Percentiles rank a stretch among this genome's conserved stretches.
phyloP scores from a whole-genome alignment of 1,139 yeast genomes.

The Scheffersomyces stambukii region DNA sequence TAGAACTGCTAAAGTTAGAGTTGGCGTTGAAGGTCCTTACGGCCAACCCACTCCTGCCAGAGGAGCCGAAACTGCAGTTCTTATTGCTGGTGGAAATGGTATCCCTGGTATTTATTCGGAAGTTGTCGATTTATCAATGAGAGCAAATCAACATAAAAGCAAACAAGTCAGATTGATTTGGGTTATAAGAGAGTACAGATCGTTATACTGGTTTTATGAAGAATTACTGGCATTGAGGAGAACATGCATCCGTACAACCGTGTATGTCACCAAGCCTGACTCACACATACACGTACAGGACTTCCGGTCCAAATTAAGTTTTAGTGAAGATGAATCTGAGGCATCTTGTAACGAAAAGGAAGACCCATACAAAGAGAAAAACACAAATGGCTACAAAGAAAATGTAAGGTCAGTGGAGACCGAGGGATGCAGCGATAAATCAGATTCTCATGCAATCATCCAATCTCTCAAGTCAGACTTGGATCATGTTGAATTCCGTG shows the following conservation, averaged over 20 bases:
- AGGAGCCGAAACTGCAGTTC: slow-evolving; percentile 29
- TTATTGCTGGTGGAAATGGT: slow-evolving; percentile 41
- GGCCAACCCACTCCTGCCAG: slow-evolving; percentile 30
- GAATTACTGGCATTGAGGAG: slow-evolving; percentile 24
- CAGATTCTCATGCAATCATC: background rate
- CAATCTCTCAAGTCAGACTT: slow-evolving; percentile 17
- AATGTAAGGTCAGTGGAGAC: background rate
- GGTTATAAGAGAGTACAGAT: slow-evolving; percentile 31
- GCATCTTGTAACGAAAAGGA: background rate
- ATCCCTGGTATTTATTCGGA: slow-evolving; percentile 43
- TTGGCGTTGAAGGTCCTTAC: slow-evolving; percentile 41
- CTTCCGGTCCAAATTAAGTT: background rate
- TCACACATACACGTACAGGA: background rate
- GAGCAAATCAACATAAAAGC: slow-evolving; percentile 16
- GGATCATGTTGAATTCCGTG: slow-evolving; percentile 25
- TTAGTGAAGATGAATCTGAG: too few species aligned
- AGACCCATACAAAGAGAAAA: background rate
- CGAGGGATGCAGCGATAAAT: background rate
- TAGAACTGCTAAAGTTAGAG: slow-evolving; percentile 22
- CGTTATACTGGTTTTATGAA: slow-evolving; percentile 31
- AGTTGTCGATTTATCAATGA: slow-evolving; percentile 26
- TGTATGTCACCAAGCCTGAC: slow-evolving; percentile 30
- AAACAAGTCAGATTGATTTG: slow-evolving; percentile 23
- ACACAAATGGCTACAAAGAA: too few species aligned
- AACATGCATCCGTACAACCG: slow-evolving; percentile 22